Percentiles rank a stretch among this genome's conserved stretches.
These are phyloP conservation scores for Lactarius sp. DNA, from an alignment of 768 basidiomycete genomes.

Conservation along the genomic window DNA sequence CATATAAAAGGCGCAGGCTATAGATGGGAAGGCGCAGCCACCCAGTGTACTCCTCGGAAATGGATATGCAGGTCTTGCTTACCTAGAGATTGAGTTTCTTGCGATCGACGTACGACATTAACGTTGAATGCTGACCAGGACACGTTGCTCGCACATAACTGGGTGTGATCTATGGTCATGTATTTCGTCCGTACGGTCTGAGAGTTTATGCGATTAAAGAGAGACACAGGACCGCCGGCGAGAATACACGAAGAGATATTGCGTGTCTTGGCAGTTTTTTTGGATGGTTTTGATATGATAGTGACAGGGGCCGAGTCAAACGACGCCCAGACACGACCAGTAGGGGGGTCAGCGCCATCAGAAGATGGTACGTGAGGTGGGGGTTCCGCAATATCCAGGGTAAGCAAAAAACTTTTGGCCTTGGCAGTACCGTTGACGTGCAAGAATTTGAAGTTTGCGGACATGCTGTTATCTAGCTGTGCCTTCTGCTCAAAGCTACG, in stretches of 20 bases:
- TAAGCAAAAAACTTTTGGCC: constrained; percentile 84
- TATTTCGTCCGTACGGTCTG: constrained; percentile 97
- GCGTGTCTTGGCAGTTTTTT: constrained; percentile 95
- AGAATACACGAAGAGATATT: constrained; percentile 88
- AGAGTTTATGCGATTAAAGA: constrained; percentile 95
- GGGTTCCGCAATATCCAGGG: constrained; percentile 80
- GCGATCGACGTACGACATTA: constrained; percentile 74
- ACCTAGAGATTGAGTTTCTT: constrained; percentile 63
- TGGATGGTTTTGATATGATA: constrained; percentile 95
- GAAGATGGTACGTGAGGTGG: constrained; percentile 43
- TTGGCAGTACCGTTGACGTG: constrained; percentile 87
- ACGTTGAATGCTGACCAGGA: constrained; percentile 95
- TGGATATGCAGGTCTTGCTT: constrained; percentile 45
- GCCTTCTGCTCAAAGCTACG: constrained; percentile 83
- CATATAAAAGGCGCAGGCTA: constrained; percentile 12
- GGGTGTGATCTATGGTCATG: constrained; percentile 85
- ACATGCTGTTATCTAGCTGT: constrained; percentile 76
- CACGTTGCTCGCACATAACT: constrained; percentile 83
- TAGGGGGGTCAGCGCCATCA: constrained; percentile 33
- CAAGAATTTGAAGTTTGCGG: constrained; percentile 86
- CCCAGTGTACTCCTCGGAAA: not conserved
- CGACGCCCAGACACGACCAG: constrained; percentile 80
- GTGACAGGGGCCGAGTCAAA: constrained; percentile 91
- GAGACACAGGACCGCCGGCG: constrained; percentile 81
- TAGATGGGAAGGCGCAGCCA: constrained; percentile 12